A percentile compares a stretch with the other conserved stretches of the same genome.
These are phyloP conservation scores for Ceraceosorus guamensis DNA, from an alignment of 1,284 basidiomycete species.

Conservation along the genomic window DNA sequence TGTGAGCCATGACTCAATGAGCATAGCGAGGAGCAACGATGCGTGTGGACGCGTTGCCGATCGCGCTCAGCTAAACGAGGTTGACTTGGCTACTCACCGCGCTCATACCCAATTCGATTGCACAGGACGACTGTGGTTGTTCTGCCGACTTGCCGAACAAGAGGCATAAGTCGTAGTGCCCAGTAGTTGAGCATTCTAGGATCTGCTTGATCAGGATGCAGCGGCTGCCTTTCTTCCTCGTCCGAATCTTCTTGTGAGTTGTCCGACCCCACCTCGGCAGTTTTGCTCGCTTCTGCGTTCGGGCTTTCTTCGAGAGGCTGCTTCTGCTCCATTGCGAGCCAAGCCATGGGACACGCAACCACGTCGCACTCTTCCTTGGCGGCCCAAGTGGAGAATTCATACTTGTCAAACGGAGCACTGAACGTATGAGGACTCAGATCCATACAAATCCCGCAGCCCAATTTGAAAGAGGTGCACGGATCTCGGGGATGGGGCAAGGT, in stretches of 20 bases:
- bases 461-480: neutral
- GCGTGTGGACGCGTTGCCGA: neutral
- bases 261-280: too few species aligned
- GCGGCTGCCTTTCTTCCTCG: neutral
- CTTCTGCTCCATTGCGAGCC: neutral
- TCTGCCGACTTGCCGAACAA: too few species aligned
- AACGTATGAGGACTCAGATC: neutral
- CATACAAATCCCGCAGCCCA: neutral
- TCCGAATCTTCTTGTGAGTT: too few species aligned
- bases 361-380: neutral
- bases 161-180: neutral
- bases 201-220: neutral
- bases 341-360: neutral
- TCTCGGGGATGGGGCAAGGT: neutral
- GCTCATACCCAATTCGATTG: neutral
- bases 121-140: neutral
- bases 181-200: neutral
- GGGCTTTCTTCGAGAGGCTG: neutral
- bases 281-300: neutral
- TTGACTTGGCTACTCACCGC: neutral
- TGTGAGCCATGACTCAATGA: too few species aligned
- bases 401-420: neutral
- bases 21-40: neutral
- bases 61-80: neutral
- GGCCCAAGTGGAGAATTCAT: neutral